Evolutionary conservation across 2,329 filamentous ascomycete species (phyloP), one percentile per base, ranked within the genome.

Genomic region (Aspergillaceae sp.): DNA sequence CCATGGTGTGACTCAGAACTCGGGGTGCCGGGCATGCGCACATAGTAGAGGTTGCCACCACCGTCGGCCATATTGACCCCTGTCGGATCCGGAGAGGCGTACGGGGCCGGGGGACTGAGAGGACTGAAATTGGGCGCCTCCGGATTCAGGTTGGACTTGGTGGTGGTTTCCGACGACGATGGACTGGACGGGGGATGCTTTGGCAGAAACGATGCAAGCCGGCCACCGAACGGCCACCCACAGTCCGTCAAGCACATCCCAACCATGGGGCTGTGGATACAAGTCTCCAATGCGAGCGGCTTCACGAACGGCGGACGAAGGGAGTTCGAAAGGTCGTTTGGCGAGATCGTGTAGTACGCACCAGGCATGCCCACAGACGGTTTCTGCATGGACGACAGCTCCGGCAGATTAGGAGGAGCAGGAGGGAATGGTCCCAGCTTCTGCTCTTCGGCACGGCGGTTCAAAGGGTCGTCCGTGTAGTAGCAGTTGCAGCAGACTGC

Each of bases 401-500:
- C 19, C 19, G 19, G 19, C 19, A 19, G 19, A 19, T 19, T 19
- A 19, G 29, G 34, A 19, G 2, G 9, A 32, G 26, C 26, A 5
- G 19, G 30, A 28, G 32, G 44, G 30, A 9, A 1, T 32, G 6
- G 30, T 6, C 44, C 50, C 38, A 49, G 54, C 19, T 19, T 19
- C 10, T 50, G 45, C 30, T 59, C 55, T 0, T 56, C 64, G 3
- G 56, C 41, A 5, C 58, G 63, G 11, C 55, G 52, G 11, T 61
- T 55, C 2, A 55, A 40, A 4, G 51, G 53, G 26, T 60, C 57
- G 2, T 58, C 44, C 10, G 47, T 49, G 28, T 48, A 51, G 2
- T 50, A 51, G 44, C 63, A 66, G 43, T 64, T 49, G 30, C 55
- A 52, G 44, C 63, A 66, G 28, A 64, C 46, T 5, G 64, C 51